phyloP scores from a whole-genome alignment of 176 grass and related monocot genomes.

The Sorghum bicolor region Sorghum_bicolor_NCBIv3 NC_012877.2:1214501-1215000 shows the following conservation, averaged over 20 bases:
- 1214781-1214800: neutral
- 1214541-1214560: too few species aligned
- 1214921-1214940: neutral
- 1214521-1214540: too few species aligned
- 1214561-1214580: too few species aligned
- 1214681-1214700: constrained; percentile 17
- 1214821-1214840: neutral
- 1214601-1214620: too few species aligned
- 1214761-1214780: neutral
- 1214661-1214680: neutral
- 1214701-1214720: neutral
- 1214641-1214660: neutral
- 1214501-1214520: too few species aligned
- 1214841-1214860: neutral
- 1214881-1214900: neutral
- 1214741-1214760: neutral
- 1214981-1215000: neutral
- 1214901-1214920: neutral
- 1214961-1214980: neutral
- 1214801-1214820: constrained; percentile 9
- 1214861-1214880: neutral
- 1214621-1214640: neutral
- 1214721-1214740: neutral
- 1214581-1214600: neutral
- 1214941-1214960: neutral